These are phyloP conservation scores for Cryptomeria japonica DNA, from an alignment of 75 land plant genomes.

Conservation along the genomic window DNA sequence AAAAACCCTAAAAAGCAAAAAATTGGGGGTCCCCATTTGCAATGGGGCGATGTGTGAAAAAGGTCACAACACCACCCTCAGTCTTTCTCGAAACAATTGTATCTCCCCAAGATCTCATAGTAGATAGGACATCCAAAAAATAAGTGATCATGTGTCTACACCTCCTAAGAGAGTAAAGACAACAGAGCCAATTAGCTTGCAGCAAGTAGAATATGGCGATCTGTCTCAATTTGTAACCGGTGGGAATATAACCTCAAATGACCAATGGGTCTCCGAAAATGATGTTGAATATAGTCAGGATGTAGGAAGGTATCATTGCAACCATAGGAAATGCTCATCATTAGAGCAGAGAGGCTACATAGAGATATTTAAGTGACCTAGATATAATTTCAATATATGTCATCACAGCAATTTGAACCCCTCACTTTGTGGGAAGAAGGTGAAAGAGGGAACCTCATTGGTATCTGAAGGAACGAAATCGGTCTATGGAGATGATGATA, in stretches of 20 bases:
- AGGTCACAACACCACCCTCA: background rate
- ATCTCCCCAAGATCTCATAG: background rate
- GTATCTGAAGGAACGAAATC: background rate
- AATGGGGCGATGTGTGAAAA: too few relatives aligned
- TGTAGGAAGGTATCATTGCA: background rate
- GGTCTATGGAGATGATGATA: background rate
- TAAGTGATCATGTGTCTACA: background rate
- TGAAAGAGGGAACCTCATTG: background rate
- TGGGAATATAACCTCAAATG: background rate
- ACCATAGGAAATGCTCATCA: background rate
- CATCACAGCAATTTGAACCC: background rate
- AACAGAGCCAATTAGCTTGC: background rate
- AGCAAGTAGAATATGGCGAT: background rate
- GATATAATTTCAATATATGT: background rate
- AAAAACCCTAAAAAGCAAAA: too few relatives aligned
- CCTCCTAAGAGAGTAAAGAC: background rate
- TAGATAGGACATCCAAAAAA: background rate
- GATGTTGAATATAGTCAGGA: background rate
- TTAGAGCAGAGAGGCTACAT: background rate
- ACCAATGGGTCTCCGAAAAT: background rate
- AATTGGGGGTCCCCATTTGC: too few relatives aligned
- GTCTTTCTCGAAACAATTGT: background rate
- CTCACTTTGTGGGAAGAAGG: background rate
- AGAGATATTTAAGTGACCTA: background rate
- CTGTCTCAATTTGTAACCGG: background rate